These are phyloP conservation scores for Eutreptiella sp. DNA, from an alignment of 208 protist genomes.

Conservation along the genomic window DNA sequence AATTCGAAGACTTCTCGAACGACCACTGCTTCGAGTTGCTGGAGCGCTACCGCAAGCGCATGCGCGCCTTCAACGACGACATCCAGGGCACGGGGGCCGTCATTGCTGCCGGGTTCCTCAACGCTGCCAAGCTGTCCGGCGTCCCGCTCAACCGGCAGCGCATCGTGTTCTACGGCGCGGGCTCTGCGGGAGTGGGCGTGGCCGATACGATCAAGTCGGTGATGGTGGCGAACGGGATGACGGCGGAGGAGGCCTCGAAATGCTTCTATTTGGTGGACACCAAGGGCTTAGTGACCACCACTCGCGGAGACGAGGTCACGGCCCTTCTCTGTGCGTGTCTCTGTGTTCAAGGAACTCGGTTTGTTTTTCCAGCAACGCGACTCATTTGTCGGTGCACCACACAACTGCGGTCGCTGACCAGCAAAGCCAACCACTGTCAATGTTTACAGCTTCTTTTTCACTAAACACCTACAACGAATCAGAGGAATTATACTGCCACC, in stretches of 20 bases:
- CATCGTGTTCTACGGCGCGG: slow-evolving; percentile 74
- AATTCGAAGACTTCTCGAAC: slow-evolving; percentile 95
- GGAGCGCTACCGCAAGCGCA: slow-evolving; percentile 76
- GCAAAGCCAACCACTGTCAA: too few relatives aligned
- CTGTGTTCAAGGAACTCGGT: too few relatives aligned
- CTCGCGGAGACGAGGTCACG: slow-evolving; percentile 67
- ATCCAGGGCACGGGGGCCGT: slow-evolving; percentile 94
- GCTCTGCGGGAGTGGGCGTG: slow-evolving; percentile 84
- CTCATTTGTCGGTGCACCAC: too few relatives aligned
- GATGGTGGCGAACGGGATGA: slow-evolving; percentile 50
- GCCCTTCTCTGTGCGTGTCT: too few relatives aligned
- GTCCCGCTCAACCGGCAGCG: neutral
- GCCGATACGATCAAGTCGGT: slow-evolving; percentile 81
- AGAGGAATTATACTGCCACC: too few relatives aligned
- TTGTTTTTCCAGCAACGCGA: too few relatives aligned
- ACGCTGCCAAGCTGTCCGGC: slow-evolving; percentile 55
- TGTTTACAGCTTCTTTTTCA: too few relatives aligned
- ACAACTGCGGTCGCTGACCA: too few relatives aligned
- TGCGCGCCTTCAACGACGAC: slow-evolving; percentile 95
- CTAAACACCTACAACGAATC: too few relatives aligned
- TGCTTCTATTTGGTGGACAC: slow-evolving; percentile 83
- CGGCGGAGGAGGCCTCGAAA: slow-evolving; percentile 63
- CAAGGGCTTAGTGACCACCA: slow-evolving; percentile 74
- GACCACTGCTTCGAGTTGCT: slow-evolving; percentile 86
- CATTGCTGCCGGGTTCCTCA: slow-evolving; percentile 78